A percentile compares a stretch with the other conserved stretches of the same genome.
These are phyloP conservation scores for Pseudogymnoascus sp. DNA, from an alignment of 2,329 filamentous ascomycete species.

Conservation along the genomic window DNA sequence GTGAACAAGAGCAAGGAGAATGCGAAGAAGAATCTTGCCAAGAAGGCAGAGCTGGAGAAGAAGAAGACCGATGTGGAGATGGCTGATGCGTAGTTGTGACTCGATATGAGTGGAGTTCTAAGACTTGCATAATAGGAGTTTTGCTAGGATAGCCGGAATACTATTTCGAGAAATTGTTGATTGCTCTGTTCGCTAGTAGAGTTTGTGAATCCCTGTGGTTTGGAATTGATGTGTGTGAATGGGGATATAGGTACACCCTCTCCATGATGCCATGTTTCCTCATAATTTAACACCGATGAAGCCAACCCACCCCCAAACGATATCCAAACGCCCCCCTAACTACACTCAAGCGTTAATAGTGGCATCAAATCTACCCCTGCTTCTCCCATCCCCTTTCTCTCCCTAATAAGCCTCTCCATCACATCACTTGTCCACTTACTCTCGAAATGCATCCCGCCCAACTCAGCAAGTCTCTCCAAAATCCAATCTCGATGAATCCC, in stretches of 20 bases:
- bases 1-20: slow-evolving; percentile 19
- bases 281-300: not conserved
- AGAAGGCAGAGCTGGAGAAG: slow-evolving; percentile 7
- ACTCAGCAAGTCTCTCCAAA: slow-evolving; percentile 16
- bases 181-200: not conserved
- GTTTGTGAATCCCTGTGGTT: too few species aligned
- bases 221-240: too few species aligned
- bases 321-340: not conserved
- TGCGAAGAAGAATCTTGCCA: slow-evolving; percentile 6
- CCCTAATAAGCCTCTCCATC: not conserved
- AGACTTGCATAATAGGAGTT: not conserved
- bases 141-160: slow-evolving; percentile 8
- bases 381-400: not conserved
- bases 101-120: slow-evolving; percentile 4
- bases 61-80: slow-evolving; percentile 2
- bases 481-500: slow-evolving; percentile 29
- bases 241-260: too few species aligned
- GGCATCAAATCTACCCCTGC: not conserved
- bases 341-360: not conserved
- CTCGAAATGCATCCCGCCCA: slow-evolving; percentile 1
- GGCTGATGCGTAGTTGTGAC: not conserved
- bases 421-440: not conserved
- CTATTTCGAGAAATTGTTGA: not conserved
- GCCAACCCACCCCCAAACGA: not conserved
- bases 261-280: not conserved